Percentiles rank a stretch among this genome's conserved stretches.
phyloP scores from a whole-genome alignment of 176 grass and related monocot species.

The Miscanthus lutarioriparius region DNA sequence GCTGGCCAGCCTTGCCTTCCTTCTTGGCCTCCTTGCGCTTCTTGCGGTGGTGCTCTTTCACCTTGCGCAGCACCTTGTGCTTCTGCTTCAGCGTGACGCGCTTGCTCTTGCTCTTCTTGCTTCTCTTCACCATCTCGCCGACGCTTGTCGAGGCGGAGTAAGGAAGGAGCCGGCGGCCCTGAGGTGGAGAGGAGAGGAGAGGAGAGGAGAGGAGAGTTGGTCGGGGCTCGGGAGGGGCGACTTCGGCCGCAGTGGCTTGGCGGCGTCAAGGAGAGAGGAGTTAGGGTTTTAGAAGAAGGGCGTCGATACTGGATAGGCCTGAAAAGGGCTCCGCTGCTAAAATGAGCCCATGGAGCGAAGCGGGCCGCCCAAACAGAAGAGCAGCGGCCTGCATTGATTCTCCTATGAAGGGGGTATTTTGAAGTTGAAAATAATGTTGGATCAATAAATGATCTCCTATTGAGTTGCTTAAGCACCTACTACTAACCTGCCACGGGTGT shows the following conservation, averaged over 20 bases:
- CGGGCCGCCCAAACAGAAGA: neutral
- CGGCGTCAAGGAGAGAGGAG: no score
- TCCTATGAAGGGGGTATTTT: no score
- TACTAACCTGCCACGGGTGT: no score
- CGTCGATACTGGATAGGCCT: neutral
- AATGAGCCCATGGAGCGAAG: neutral
- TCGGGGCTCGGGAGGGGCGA: neutral
- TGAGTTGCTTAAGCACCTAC: no score
- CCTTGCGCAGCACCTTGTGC: slow-evolving; percentile 88
- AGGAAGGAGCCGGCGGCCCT: neutral
- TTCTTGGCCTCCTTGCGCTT: slow-evolving; percentile 96
- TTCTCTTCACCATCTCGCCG: slow-evolving; percentile 77
- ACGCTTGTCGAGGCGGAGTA: neutral
- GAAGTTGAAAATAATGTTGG: no score
- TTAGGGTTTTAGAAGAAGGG: no score
- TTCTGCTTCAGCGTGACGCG: slow-evolving; percentile 72
- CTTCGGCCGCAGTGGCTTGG: no score
- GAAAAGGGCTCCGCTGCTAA: neutral
- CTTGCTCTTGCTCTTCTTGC: slow-evolving; percentile 99
- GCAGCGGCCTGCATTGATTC: no score
- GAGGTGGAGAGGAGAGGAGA: neutral
- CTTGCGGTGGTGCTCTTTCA: slow-evolving; percentile 96
- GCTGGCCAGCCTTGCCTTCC: slow-evolving; percentile 58
- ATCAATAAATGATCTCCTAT: no score
- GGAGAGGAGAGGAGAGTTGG: neutral